Base-by-base conservation (phyloP, 2,329 filamentous ascomycete species). In the Trichoderma sp. region DNA sequence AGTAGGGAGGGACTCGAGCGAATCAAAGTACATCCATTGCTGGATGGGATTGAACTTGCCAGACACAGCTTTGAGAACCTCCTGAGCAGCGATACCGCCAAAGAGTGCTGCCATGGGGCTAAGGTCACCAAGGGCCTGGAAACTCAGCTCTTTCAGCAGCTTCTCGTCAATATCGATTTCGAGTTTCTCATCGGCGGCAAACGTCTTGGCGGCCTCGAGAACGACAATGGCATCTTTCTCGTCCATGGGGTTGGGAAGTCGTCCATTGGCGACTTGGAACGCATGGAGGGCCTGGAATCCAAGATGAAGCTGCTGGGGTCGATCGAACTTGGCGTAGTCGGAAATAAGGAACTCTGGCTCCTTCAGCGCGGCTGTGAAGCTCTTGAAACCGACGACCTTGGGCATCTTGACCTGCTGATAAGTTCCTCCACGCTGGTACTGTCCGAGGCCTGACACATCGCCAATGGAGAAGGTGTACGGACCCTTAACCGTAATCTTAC, bases 381-480 rank as follows among this genome's bases (percentile, higher is more conserved):
- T 86, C 84, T 97, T 93, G 83, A 98, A 99, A 80, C 96, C 89
- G 78, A 98, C 83, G 70, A 94, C 89, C 84, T 96, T 97, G 65
- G 96, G 96, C 95, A 98, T 98, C 88, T 98, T 99, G 82, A 98
- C 96, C 82, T 99, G 96, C 51, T 93, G 92, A 82, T 93, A 99
- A 73, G 97, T 89, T 73, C 96, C 96, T 61, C 95, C 95, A 66
- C 92, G 89, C 84, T 93, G 86, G 84, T 99, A 99, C 77, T 93
- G 87, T 43, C 96, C 96, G 43, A 98, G 87, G 6, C 90, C 91
- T 28, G 93, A 93, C 11, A 98, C 94, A 80, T 98, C 94, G 56
- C 95, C 96, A 76, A 99, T 98, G 15, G 94, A 96, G 83, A 99
- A 99, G 9, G 95, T 97, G 81, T 98, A 99, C 4, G 96, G 96